phyloP scores from a whole-genome alignment of 352 stramenopile genomes.

The Phytophthora boehmeriae region DNA sequence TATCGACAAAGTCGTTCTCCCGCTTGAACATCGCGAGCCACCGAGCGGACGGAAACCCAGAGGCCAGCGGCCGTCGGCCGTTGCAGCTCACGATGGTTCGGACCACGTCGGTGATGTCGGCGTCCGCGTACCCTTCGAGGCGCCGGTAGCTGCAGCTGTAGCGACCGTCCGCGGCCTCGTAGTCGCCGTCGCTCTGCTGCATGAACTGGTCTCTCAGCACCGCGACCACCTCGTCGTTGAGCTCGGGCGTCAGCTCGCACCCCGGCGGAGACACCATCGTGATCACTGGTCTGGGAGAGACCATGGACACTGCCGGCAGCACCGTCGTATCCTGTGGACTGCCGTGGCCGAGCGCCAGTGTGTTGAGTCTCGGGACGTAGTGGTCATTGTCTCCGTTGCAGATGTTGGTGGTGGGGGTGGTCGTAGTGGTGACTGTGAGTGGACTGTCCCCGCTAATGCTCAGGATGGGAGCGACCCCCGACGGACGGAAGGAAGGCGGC shows the following conservation, averaged over 20 bases:
- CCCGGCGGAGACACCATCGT: background rate
- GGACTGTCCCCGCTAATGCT: constrained; percentile 13
- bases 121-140: constrained; percentile 45
- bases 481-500: background rate
- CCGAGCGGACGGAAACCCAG: constrained; percentile 45
- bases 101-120: constrained; percentile 66
- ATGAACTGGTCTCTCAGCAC: constrained; percentile 62
- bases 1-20: constrained; percentile 48
- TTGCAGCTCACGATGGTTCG: constrained; percentile 57
- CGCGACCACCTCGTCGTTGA: constrained; percentile 55
- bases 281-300: constrained; percentile 6
- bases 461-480: constrained; percentile 1
- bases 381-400: constrained; percentile 10
- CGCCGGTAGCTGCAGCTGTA: constrained; percentile 9
- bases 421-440: constrained; percentile 4
- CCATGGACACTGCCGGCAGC: constrained; percentile 7
- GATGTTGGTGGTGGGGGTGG: constrained; percentile 4
- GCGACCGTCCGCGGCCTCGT: constrained; percentile 20
- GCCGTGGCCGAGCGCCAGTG: constrained; percentile 20
- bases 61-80: constrained; percentile 42
- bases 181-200: constrained; percentile 41
- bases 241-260: constrained; percentile 48
- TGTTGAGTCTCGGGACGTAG: constrained; percentile 38
- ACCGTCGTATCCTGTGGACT: constrained; percentile 9
- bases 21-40: constrained; percentile 69